Percentiles rank a stretch among this genome's conserved stretches.
Conservation (phyloP, 2,329 filamentous ascomycete species). For the Botrytis hyacinthi region DNA sequence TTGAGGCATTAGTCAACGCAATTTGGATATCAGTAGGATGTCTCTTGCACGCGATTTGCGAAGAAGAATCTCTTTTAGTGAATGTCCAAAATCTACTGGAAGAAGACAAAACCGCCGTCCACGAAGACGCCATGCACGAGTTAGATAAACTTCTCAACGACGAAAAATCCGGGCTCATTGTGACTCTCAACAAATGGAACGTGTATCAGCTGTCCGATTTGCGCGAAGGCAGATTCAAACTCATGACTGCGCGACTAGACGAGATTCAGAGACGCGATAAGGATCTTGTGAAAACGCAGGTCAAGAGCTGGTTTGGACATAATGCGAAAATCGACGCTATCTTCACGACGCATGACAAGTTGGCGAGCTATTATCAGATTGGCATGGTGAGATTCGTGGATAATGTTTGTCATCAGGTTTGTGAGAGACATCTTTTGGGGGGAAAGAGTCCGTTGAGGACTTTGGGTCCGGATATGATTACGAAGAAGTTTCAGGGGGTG, state of each 20-base stretch:
- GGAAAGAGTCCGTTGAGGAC: slow-evolving; percentile 22
- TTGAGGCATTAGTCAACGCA: background rate
- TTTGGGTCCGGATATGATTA: slow-evolving; percentile 23
- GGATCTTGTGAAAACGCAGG: background rate
- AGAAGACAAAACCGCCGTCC: background rate
- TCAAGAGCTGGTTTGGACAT: background rate
- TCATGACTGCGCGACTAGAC: background rate
- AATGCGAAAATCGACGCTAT: slow-evolving; percentile 15
- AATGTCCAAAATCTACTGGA: background rate
- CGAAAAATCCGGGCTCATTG: background rate
- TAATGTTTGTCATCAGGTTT: slow-evolving; percentile 29
- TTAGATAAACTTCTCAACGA: background rate
- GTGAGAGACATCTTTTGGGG: slow-evolving; percentile 29
- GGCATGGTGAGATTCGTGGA: slow-evolving; percentile 28
- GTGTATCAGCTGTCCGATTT: background rate
- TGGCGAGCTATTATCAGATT: slow-evolving; percentile 25
- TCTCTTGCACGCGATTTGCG: background rate
- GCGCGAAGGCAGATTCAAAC: background rate
- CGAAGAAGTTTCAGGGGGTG: background rate
- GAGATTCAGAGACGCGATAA: background rate
- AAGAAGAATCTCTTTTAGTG: background rate
- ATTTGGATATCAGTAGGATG: background rate
- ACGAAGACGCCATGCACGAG: background rate
- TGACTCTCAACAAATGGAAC: slow-evolving; percentile 5
- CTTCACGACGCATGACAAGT: slow-evolving; percentile 21